Percentiles rank a stretch among this genome's conserved stretches.
phyloP scores from a whole-genome alignment of 2,329 filamentous ascomycete genomes.

The Penicillium thymicola region DNA sequence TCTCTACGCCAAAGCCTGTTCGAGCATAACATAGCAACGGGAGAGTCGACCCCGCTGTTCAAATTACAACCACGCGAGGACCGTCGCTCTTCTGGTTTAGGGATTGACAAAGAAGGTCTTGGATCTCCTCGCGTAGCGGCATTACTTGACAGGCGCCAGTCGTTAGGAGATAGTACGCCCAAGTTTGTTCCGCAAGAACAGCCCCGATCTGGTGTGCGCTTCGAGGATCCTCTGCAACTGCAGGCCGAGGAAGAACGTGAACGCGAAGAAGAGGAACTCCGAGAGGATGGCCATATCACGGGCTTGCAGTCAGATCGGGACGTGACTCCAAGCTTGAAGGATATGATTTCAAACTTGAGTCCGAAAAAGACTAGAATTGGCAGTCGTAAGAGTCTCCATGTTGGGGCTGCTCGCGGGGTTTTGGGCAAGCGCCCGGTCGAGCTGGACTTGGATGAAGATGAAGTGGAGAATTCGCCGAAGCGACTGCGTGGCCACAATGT shows the following conservation, averaged over 20 bases:
- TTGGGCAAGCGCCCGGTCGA: slow-evolving; percentile 72
- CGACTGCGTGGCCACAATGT: slow-evolving; percentile 67
- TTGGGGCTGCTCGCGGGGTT: slow-evolving; percentile 69
- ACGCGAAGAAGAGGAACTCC: slow-evolving; percentile 58
- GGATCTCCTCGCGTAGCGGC: slow-evolving; percentile 72
- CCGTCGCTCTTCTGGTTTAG: slow-evolving; percentile 63
- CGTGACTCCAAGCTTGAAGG: slow-evolving; percentile 64
- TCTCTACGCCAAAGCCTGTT: slow-evolving; percentile 49
- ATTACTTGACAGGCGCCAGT: slow-evolving; percentile 66
- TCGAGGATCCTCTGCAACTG: slow-evolving; percentile 62
- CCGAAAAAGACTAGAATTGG: slow-evolving; percentile 68
- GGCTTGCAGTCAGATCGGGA: slow-evolving; percentile 55
- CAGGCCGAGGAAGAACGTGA: slow-evolving; percentile 63
- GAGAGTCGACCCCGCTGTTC: slow-evolving; percentile 60
- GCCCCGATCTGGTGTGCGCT: slow-evolving; percentile 54
- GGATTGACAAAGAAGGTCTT: slow-evolving; percentile 66
- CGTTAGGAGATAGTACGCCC: slow-evolving; percentile 64
- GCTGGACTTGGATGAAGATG: slow-evolving; percentile 63
- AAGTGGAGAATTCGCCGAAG: slow-evolving; percentile 57
- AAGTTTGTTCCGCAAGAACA: slow-evolving; percentile 58
- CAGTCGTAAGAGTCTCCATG: slow-evolving; percentile 71
- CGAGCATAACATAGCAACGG: slow-evolving; percentile 52
- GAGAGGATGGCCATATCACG: slow-evolving; percentile 55
- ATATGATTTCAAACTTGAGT: slow-evolving; percentile 74
- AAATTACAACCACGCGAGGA: slow-evolving; percentile 59